Conservation (phyloP, 768 basidiomycete species). For the Lactarius indigo region DNA sequence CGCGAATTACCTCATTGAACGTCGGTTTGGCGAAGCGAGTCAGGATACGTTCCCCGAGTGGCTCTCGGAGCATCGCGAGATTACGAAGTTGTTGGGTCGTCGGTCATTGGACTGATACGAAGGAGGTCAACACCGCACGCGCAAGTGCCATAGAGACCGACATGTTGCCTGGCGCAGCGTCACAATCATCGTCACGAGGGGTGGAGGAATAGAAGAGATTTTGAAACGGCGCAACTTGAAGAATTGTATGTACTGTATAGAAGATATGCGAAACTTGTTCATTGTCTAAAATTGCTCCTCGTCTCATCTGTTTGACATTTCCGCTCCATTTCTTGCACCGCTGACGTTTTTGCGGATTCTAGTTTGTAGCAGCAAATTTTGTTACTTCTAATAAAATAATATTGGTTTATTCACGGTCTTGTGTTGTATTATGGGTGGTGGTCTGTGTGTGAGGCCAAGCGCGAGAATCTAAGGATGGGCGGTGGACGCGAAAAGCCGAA, state of each 20-base stretch:
- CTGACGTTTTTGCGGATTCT: too few species aligned
- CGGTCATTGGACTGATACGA: constrained; percentile 57
- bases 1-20: constrained; percentile 90
- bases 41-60: constrained; percentile 69
- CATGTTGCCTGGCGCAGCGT: neutral
- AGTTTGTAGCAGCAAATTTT: too few species aligned
- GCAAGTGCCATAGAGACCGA: neutral
- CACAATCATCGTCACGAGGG: neutral
- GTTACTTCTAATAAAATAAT: too few species aligned
- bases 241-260: neutral
- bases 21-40: constrained; percentile 38
- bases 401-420: too few species aligned
- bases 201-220: neutral
- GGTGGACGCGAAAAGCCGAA: too few species aligned
- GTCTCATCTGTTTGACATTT: neutral
- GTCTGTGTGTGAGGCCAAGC: too few species aligned
- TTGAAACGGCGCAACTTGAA: neutral
- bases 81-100: constrained; percentile 65
- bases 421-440: too few species aligned
- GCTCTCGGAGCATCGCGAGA: constrained; percentile 82
- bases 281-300: neutral
- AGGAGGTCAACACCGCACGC: neutral
- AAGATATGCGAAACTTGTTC: neutral
- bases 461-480: too few species aligned
- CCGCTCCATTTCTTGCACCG: neutral